Percentiles rank a stretch among this genome's conserved stretches.
Conservation (phyloP, 2,329 filamentous ascomycete genomes). For the Zymoseptoria crescenta region DNA sequence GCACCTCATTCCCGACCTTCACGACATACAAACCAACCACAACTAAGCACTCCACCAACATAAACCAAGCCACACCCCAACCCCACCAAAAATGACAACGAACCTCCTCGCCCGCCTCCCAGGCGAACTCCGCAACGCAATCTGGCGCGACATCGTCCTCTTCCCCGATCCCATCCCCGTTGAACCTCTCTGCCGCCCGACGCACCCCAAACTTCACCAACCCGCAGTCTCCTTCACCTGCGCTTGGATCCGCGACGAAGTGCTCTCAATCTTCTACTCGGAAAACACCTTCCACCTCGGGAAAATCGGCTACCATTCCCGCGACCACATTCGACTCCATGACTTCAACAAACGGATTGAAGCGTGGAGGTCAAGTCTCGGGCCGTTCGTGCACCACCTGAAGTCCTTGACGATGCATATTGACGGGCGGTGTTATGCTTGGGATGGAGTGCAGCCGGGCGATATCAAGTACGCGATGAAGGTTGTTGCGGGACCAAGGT, state of each 20-base stretch:
- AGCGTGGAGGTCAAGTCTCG: conserved; percentile 10
- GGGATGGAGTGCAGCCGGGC: conserved; percentile 10
- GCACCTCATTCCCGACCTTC: neutral
- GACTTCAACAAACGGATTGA: conserved; percentile 13
- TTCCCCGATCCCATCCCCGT: conserved; percentile 4
- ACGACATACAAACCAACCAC: neutral
- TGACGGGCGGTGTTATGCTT: conserved; percentile 15
- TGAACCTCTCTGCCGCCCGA: conserved; percentile 12
- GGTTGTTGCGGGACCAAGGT: neutral
- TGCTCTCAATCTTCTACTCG: conserved; percentile 16
- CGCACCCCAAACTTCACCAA: conserved; percentile 7
- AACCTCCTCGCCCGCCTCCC: conserved; percentile 4
- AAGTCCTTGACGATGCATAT: conserved; percentile 11
- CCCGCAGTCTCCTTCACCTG: conserved; percentile 12
- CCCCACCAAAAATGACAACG: neutral
- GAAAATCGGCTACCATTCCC: conserved; percentile 14
- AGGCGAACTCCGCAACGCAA: conserved; percentile 13
- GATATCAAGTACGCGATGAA: conserved; percentile 12
- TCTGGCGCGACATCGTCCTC: conserved; percentile 11
- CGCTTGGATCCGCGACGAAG: conserved; percentile 12
- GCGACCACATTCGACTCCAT: conserved; percentile 9
- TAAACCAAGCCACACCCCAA: neutral
- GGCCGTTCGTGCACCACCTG: conserved; percentile 5
- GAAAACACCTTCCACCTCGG: conserved; percentile 16
- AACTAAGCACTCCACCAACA: neutral